Base-by-base conservation (phyloP, 768 basidiomycete species). In the Terana coerulea region DNA sequence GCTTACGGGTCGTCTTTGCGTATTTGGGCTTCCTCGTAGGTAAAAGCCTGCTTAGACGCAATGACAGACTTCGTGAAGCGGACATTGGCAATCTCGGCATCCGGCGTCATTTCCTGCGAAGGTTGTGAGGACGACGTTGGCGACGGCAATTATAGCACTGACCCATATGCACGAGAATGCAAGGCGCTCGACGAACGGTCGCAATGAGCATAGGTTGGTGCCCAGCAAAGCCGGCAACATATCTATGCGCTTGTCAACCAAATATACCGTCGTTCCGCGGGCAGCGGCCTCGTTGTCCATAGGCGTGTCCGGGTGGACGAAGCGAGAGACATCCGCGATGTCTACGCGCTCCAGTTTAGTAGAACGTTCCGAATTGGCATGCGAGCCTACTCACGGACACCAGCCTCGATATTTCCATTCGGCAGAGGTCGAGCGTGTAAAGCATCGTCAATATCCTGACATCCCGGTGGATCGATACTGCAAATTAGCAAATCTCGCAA, bases 161-260 rank as follows among this genome's bases (percentile, higher is more conserved):
- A 94, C 95, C 95, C 97, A 99, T 48, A 99, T 89, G 10, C 84
- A 88, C 0, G 92, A 95, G 65, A 99, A 98, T 2, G 95, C 97
- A 40, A 99, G 68, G 24, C 97, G 77, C 69, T 98, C 97, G 5
- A 99, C 95, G 60, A 88, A 80, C 0, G 95, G 93, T 41, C 95
- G 71, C 33, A 99, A 74, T 4, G 93, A 95, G 65, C 97, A 99
- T 10, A 99, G 70, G 61, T 98, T 99, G 1, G 95, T 98, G 1
- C 97, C 97, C 5, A 99, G 76, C 8, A 99, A 76, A 3, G 85
- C 74, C 0, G 97, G 97, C 42, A 99, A 75, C 97, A 99, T 99
- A 72, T 98, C 97, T 45, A 99, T 93, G 29, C 95, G 90, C 68
- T 95, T 95, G 74, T 99, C 95, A 5, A 98, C 95, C 1, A 99